Conservation (phyloP, 1,139 yeast genomes). For the Pichia kudriavzevii region DNA sequence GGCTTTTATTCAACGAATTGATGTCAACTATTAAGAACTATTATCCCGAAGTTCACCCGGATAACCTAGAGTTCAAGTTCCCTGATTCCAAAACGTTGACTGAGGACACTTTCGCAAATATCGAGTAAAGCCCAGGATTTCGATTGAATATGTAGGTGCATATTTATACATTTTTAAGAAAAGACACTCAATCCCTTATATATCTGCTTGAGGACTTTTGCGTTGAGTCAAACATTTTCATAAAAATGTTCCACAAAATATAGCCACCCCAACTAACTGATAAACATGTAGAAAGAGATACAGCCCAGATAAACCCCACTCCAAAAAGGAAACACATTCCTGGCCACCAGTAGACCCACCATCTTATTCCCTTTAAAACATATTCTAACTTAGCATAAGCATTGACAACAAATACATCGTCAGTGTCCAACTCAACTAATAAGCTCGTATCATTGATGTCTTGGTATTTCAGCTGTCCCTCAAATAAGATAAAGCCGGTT, state of each 20-base stretch:
- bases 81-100: slow-evolving; percentile 9
- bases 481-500: slow-evolving; percentile 11
- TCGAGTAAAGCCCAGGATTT: background rate
- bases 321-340: slow-evolving; percentile 16
- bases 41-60: slow-evolving; percentile 37
- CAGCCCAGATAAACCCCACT: slow-evolving; percentile 10
- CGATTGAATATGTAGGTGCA: background rate
- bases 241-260: background rate
- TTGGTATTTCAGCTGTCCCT: slow-evolving; percentile 3
- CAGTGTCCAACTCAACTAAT: slow-evolving; percentile 12
- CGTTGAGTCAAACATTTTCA: background rate
- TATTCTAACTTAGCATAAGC: slow-evolving; percentile 13
- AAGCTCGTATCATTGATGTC: slow-evolving; percentile 10
- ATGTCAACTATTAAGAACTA: slow-evolving; percentile 31
- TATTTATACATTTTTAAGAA: background rate
- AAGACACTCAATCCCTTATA: background rate
- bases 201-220: background rate
- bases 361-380: slow-evolving; percentile 13
- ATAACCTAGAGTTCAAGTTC: slow-evolving; percentile 6
- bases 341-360: slow-evolving; percentile 20
- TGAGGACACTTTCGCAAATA: slow-evolving; percentile 3
- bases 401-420: slow-evolving; percentile 11
- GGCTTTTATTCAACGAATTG: slow-evolving; percentile 40
- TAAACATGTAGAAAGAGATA: slow-evolving; percentile 9
- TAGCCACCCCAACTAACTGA: slow-evolving; percentile 10